Evolutionary conservation across 2,329 filamentous ascomycete species (phyloP), one percentile per base, ranked within the genome.

Genomic region (Helotiales sp.): DNA sequence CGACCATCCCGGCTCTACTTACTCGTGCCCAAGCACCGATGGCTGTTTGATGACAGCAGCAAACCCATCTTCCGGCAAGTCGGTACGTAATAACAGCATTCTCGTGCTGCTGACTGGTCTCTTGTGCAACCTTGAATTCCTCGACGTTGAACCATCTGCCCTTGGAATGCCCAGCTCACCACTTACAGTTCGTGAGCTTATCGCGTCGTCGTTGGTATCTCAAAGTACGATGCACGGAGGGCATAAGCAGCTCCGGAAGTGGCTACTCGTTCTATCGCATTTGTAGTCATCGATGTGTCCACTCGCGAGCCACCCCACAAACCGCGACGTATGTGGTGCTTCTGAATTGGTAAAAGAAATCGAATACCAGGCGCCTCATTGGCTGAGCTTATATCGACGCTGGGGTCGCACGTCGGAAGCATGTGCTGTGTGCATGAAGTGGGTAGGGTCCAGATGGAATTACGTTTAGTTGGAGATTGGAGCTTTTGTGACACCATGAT

Each of bases 31-130:
- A 46, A 36, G 24, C 57, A 52, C 46, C 30, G 48, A 49, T 44
- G 33, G 47, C 38, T 29, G 48, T 58, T 62, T 58, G 27, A 68
- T 68, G 66, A 68, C 66, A 67, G 51, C 65, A 67, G 61, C 56
- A 67, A 68, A 66, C 62, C 40, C 59, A 51, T 36, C 25, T 63
- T 49, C 24, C 10, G 53, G 63, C 58, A 63, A 54, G 54, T 54
- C 40, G 58, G 63, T 67, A 68, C 66, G 66, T 68, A 68, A 68
- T 62, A 48, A 56, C 50, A 22, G 27, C 48, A 48, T 58, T 52
- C 2, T 12, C 31, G 30, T 30, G n/a, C 12, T 25, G 15, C 52
- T 58, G 44, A 62, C 52, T 60, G 58, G 56, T 46, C 22, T 24
- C 17, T 34, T 38, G 42, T 54, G 30, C 53, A 17, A 56, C 54